These are phyloP conservation scores for Chamaecrista fasciculata DNA, from an alignment of 306 rosid genomes.

Conservation along the genomic window DNA sequence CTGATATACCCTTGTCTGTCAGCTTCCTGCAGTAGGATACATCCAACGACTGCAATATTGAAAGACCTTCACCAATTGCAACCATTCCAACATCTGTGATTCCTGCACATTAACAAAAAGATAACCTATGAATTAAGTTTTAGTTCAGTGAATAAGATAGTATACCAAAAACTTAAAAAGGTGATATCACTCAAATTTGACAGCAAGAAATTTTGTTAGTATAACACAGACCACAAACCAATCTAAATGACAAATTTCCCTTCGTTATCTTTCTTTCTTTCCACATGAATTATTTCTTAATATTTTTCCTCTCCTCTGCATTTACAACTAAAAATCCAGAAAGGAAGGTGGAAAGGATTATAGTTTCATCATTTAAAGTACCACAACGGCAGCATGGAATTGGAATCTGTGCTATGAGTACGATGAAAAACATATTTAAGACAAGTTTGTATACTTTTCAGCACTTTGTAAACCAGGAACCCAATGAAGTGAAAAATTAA, in stretches of 20 bases:
- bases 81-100: constrained; percentile 70
- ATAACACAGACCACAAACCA: background rate
- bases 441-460: background rate
- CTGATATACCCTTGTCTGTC: constrained; percentile 74
- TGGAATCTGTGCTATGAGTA: background rate
- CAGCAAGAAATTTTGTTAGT: background rate
- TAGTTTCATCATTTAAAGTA: background rate
- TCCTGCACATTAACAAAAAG: constrained; percentile 50
- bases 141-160: background rate
- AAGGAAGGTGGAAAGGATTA: background rate
- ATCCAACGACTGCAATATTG: constrained; percentile 70
- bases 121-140: constrained; percentile 9
- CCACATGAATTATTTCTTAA: background rate
- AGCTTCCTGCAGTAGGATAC: constrained; percentile 85
- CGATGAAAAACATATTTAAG: background rate
- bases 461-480: background rate
- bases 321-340: background rate
- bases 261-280: background rate
- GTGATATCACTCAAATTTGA: constrained; percentile 11
- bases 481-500: background rate
- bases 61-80: constrained; percentile 70
- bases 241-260: background rate
- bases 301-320: background rate
- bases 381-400: background rate
- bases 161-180: background rate